These are phyloP conservation scores for Leucosporidium creatinivorum DNA, from an alignment of 768 basidiomycete genomes.

Conservation along the genomic window DNA sequence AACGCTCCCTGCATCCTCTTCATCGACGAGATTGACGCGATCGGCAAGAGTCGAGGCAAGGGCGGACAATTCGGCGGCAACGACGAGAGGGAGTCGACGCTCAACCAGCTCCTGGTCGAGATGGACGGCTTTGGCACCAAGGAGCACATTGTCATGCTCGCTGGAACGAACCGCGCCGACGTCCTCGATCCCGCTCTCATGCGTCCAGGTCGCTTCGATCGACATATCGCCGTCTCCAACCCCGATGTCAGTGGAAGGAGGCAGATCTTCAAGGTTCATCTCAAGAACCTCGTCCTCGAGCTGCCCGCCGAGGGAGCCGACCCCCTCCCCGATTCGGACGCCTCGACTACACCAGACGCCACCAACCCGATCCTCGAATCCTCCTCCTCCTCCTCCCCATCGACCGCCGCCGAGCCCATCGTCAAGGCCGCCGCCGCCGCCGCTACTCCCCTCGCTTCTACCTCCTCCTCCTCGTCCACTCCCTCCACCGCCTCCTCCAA, in stretches of 20 bases:
- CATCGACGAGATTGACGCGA: conserved; percentile 98
- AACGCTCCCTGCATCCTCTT: conserved; percentile 98
- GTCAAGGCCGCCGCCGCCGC: too few species aligned
- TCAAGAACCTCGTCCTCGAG: conserved; percentile 43
- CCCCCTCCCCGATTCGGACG: background rate
- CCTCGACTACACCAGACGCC: background rate
- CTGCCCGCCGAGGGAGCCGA: conserved; percentile 4
- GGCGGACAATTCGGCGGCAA: conserved; percentile 79
- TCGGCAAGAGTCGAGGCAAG: conserved; percentile 84
- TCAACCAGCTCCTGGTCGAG: conserved; percentile 95
- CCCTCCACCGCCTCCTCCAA: background rate
- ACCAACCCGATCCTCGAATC: background rate
- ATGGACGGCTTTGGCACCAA: conserved; percentile 99
- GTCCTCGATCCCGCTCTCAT: conserved; percentile 91
- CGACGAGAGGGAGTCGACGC: conserved; percentile 93
- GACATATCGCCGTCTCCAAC: conserved; percentile 89
- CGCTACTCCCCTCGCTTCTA: too few species aligned
- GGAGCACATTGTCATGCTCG: conserved; percentile 91
- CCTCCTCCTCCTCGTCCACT: background rate
- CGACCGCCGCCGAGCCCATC: background rate
- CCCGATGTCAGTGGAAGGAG: conserved; percentile 90
- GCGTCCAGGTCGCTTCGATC: conserved; percentile 95
- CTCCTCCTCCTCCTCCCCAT: conserved; percentile 2
- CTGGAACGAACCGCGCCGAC: conserved; percentile 94
- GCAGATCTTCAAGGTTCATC: conserved; percentile 89